phyloP scores from a whole-genome alignment of 306 rosid genomes.

The Cucurbita pepo region DNA sequence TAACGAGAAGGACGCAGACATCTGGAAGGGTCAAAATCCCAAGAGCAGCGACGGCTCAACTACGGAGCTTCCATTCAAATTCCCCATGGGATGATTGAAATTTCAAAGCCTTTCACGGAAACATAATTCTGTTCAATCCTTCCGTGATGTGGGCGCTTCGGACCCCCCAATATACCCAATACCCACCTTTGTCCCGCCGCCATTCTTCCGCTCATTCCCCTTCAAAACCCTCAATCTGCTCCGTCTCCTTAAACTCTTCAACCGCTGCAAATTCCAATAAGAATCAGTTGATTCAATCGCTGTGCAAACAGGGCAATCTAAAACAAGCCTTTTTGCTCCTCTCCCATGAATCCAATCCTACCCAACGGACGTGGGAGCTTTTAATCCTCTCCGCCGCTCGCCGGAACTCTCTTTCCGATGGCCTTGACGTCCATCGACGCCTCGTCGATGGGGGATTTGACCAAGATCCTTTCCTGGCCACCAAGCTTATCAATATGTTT shows the following conservation, averaged over 20 bases:
- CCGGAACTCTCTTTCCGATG: constrained; percentile 51
- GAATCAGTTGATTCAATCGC: constrained; percentile 52
- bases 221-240: constrained; percentile 22
- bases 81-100: not conserved
- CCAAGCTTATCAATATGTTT: constrained; percentile 79
- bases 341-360: constrained; percentile 41
- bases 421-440: constrained; percentile 35
- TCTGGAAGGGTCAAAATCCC: not conserved
- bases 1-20: no score
- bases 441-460: constrained; percentile 37
- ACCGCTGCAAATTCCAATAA: constrained; percentile 9
- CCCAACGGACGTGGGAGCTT: constrained; percentile 59
- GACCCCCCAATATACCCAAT: constrained; percentile 22
- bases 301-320: constrained; percentile 61
- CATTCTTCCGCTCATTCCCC: constrained; percentile 4
- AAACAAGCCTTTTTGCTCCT: constrained; percentile 60
- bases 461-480: constrained; percentile 75
- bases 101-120: not conserved
- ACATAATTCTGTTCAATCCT: not conserved
- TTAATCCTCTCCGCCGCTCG: constrained; percentile 52
- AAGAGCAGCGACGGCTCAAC: not conserved
- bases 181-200: constrained; percentile 14
- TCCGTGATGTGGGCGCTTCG: constrained; percentile 58
- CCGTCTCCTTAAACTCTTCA: constrained; percentile 30
- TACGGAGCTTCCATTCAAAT: not conserved